phyloP scores from a whole-genome alignment of 768 basidiomycete species.

The Lentinula raphanica region DNA sequence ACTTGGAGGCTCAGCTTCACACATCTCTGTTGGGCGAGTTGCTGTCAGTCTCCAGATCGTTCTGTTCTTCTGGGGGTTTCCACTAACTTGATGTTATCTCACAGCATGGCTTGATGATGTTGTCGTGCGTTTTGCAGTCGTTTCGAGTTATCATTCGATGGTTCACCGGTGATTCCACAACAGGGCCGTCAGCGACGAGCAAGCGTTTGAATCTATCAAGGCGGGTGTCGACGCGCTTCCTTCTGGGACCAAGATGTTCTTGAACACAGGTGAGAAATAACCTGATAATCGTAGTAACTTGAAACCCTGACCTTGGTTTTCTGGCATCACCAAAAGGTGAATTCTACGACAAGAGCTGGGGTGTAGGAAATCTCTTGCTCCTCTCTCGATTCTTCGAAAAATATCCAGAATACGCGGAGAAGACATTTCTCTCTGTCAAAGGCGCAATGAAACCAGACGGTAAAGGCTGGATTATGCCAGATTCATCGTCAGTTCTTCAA shows the following conservation, averaged over 20 bases:
- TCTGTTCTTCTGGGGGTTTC: neutral
- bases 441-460: conserved; percentile 9
- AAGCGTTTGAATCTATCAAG: conserved; percentile 59
- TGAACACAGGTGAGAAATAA: conserved; percentile 32
- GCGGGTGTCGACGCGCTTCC: conserved; percentile 40
- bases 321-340: conserved; percentile 38
- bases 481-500: neutral
- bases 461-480: neutral
- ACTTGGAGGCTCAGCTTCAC: conserved; percentile 33
- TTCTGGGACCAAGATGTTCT: conserved; percentile 39
- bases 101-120: conserved; percentile 49
- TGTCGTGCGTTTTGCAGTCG: conserved; percentile 35
- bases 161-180: conserved; percentile 12
- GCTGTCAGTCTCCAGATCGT: conserved; percentile 29
- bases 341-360: conserved; percentile 47
- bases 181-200: conserved; percentile 48
- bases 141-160: neutral
- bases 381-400: conserved; percentile 45
- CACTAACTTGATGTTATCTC: neutral
- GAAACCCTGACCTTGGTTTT: too few relatives aligned
- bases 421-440: conserved; percentile 30
- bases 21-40: conserved; percentile 31
- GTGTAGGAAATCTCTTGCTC: conserved; percentile 44
- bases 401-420: conserved; percentile 29
- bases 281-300: too few relatives aligned